Conservation (phyloP, 169 alveolate species). For the Condylostoma magnum region DNA sequence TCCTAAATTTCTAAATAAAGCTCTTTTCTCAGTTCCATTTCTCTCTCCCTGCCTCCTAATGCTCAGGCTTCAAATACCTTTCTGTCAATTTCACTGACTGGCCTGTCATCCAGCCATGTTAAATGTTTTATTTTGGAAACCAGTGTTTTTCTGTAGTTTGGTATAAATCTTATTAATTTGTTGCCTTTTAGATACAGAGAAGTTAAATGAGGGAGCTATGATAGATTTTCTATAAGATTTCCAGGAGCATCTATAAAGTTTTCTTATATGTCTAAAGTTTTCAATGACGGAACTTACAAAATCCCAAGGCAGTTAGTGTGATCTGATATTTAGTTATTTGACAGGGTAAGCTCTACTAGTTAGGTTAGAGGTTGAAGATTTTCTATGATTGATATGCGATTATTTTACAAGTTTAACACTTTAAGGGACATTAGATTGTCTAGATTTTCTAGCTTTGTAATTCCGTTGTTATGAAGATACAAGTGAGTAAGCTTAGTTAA, state of each 20-base stretch:
- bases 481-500: conserved; percentile 62
- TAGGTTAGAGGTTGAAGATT: not conserved
- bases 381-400: not conserved
- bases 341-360: conserved; percentile 37
- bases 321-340: conserved; percentile 46
- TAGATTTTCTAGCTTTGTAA: conserved; percentile 74
- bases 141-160: conserved; percentile 78
- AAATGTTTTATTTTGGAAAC: conserved; percentile 69
- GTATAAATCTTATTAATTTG: conserved; percentile 68
- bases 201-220: conserved; percentile 68
- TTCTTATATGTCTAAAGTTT: conserved; percentile 75
- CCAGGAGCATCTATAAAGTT: conserved; percentile 76
- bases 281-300: conserved; percentile 65
- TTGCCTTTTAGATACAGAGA: conserved; percentile 85
- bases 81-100: conserved; percentile 86
- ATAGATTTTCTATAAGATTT: conserved; percentile 69
- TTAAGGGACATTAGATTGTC: not conserved
- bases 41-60: conserved; percentile 87
- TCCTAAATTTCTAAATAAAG: conserved; percentile 71
- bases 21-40: conserved; percentile 75
- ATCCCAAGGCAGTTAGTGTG: conserved; percentile 69
- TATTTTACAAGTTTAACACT: conserved; percentile 7
- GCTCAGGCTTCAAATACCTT: conserved; percentile 84
- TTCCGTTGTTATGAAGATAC: conserved; percentile 82
- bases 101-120: conserved; percentile 85